Percentiles rank a stretch among this genome's conserved stretches.
Evolutionary conservation across 2,329 filamentous ascomycete species (phyloP).

Genomic region (Zelopaecilomyces penicillatus): DNA sequence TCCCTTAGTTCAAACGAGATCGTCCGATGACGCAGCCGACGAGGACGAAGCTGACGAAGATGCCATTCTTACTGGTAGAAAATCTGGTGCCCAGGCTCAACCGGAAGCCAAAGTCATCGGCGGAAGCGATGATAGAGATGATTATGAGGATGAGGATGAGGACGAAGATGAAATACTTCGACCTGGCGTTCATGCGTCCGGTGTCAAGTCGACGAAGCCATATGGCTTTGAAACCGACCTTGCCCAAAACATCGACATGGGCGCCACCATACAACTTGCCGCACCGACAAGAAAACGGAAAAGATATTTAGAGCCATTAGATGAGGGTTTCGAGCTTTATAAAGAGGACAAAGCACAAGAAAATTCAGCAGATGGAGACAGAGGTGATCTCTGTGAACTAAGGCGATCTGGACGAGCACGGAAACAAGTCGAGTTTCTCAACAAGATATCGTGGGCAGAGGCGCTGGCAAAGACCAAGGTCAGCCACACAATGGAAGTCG

Average conservation of each 20-base stretch:
- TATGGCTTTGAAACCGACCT: no score
- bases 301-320: no score
- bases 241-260: no score
- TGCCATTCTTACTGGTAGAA: constrained; percentile 11
- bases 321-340: no score
- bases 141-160: constrained; percentile 13
- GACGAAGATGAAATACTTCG: constrained; percentile 16
- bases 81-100: neutral
- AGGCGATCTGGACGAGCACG: constrained; percentile 20
- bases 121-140: constrained; percentile 4
- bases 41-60: constrained; percentile 20
- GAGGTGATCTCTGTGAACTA: constrained; percentile 9
- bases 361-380: neutral
- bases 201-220: no score
- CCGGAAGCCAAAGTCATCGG: neutral
- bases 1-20: neutral
- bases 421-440: constrained; percentile 21
- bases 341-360: no score
- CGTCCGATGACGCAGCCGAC: constrained; percentile 5
- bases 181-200: no score
- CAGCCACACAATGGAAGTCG: constrained; percentile 8
- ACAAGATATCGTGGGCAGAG: constrained; percentile 22
- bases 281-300: no score
- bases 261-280: no score
- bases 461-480: constrained; percentile 10